Base-by-base conservation (phyloP, 805 yeast genomes). In the Wickerhamiella cacticola region DNA sequence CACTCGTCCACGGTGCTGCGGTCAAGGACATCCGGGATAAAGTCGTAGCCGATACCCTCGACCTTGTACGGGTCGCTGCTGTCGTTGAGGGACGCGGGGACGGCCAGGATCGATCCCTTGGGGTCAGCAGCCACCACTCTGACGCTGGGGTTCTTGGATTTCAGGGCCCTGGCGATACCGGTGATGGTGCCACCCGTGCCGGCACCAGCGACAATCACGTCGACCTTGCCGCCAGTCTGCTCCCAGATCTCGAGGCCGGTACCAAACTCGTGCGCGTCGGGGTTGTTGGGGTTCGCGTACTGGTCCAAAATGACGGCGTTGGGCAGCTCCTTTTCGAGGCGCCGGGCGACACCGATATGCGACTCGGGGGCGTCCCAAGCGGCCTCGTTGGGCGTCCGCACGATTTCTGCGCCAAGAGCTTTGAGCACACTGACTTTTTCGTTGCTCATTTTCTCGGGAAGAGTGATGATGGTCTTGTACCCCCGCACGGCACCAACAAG, bases 171-270 rank as follows among this genome's bases (percentile, higher is more conserved):
- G 49, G 92, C 76, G 56, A 82, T 82, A 68, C 95, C 95, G 46
- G 83, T 69, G 61, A 84, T 80, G 47, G 95, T 84, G 67, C 95
- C 95, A 66, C 95, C 95, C 50, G 95, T 84, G 67, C 95, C 95
- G 6, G 95, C 94, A 63, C 95, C 95, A 33, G 94, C 94, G 48
- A 85, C 82, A 40, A 85, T 70, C 52, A 80, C 85, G 48, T 76
- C 77, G 47, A 85, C 70, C 51, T 78, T 74, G 29, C 88, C 84
- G 22, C 72, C 65, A 13, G 89, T 75, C 66, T 84, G 94, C 52
- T 78, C 77, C 79, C 87, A 82, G 58, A 84, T 84, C 67, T 84
- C 95, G 53, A 68, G 77, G 48, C 94, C 95, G 19, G 95, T 84
- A 47, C 88, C 87, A 59, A 71, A 74, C 64, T 81, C 83, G 65